Base-by-base conservation (phyloP, 331 rosid genomes). In the Acacia pycnantha region DNA sequence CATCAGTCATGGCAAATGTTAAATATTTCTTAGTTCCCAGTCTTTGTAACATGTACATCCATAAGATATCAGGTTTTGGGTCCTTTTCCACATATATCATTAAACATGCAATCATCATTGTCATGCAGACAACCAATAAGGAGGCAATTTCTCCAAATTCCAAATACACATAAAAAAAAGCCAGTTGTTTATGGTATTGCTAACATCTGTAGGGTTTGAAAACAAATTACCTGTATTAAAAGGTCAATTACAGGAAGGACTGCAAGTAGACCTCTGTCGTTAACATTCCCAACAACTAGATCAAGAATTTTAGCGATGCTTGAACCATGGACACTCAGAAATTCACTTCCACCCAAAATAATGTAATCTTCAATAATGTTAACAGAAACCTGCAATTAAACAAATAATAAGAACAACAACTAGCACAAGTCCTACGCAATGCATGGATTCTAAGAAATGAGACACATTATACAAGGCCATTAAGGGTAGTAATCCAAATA, bases 281-380 rank as follows among this genome's bases (percentile, higher is more conserved):
- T 95, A 83, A 95, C 99, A 92, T 92, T 93, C 78, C 98, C 99
- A 13, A 92, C 91, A 88, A 93, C 77, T 74, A 88, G 80, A 88
- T 95, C 99, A 82, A 95, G 91, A 89, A 92, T 89, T 85, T 88
- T 93, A 87, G 98, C 94, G 77, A 93, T 86, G 85, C 82, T 88
- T 58, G 98, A 79, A 72, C 92, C 96, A 89, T 93, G 98, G 90
- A 92, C 86, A 44, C 90, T 86, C 79, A 91, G 85, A 93, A 95
- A 95, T 79, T 93, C 96, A 54, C 81, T 84, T 85, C 98, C 97
- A 43, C 98, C 97, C 90, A 95, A 84, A 86, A 93, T 86, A 76
- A 93, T 88, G 88, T 95, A 95, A 81, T 90, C 95, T 86, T 95
- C 98, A 82, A 90, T 88, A 82, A 95, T 90, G 81, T 82, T 85